Evolutionary conservation across 2,329 filamentous ascomycete species (phyloP).

Genomic region (Apiospora phragmitis): DNA sequence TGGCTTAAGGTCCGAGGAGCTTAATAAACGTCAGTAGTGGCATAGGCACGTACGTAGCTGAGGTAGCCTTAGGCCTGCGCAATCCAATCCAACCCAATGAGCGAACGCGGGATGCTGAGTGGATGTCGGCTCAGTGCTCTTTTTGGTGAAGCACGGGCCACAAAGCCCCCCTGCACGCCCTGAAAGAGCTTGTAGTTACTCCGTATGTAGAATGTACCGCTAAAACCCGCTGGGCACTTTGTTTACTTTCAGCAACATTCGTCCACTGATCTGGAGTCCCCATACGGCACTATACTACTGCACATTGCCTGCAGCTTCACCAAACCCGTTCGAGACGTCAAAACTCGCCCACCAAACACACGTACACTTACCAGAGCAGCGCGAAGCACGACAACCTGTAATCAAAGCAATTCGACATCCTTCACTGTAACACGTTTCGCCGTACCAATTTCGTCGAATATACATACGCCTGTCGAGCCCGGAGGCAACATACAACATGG

Average conservation of each 20-base stretch:
- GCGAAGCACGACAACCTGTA: background rate
- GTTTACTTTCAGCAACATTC: slow-evolving; percentile 37
- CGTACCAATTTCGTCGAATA: background rate
- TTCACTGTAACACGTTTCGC: background rate
- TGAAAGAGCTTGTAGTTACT: background rate
- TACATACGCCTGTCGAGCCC: background rate
- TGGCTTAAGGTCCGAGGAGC: background rate
- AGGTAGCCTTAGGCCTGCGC: background rate
- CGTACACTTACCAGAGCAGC: slow-evolving; percentile 24
- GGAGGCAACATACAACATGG: slow-evolving; percentile 39
- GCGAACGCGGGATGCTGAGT: background rate
- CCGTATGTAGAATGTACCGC: background rate
- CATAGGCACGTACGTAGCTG: background rate
- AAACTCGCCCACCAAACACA: slow-evolving; percentile 10
- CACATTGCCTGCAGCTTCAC: slow-evolving; percentile 12
- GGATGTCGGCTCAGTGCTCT: background rate
- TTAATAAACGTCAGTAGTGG: background rate
- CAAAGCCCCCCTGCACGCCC: background rate
- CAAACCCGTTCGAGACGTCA: background rate
- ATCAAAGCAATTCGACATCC: background rate
- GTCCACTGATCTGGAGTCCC: slow-evolving; percentile 19
- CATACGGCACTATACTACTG: background rate
- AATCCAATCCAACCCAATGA: background rate
- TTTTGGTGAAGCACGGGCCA: background rate
- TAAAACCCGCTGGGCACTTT: slow-evolving; percentile 28